phyloP scores from a whole-genome alignment of 257 asterid species.

The Catharanthus roseus region DNA sequence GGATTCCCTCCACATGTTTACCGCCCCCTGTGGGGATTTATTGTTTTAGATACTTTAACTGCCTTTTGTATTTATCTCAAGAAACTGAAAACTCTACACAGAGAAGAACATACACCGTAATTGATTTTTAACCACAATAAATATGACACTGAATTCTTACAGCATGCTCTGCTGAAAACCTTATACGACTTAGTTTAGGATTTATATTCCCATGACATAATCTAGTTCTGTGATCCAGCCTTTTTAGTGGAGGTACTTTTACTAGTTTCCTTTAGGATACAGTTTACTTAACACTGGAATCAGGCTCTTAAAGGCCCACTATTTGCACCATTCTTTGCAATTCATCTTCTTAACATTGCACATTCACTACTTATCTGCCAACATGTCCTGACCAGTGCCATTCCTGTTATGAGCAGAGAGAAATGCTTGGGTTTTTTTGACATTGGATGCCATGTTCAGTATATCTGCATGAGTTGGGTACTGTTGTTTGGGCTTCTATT shows the following conservation, averaged over 20 bases:
- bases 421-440: slow-evolving; percentile 79
- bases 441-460: slow-evolving; percentile 81
- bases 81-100: neutral
- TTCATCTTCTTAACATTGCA: neutral
- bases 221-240: neutral
- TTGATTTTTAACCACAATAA: neutral
- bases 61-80: neutral
- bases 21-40: neutral
- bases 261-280: neutral
- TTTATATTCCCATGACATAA: neutral
- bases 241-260: too few species aligned
- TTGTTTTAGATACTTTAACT: neutral
- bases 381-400: neutral
- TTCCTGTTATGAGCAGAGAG: slow-evolving; percentile 42
- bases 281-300: neutral
- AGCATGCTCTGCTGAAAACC: neutral
- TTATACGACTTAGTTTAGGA: neutral
- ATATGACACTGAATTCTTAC: neutral
- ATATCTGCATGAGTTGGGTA: slow-evolving; percentile 83
- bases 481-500: slow-evolving; percentile 62
- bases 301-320: neutral
- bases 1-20: neutral
- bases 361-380: neutral
- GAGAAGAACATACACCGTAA: neutral
- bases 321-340: neutral